Percentiles rank a stretch among this genome's conserved stretches.
Evolutionary conservation across 2,329 filamentous ascomycete species (phyloP).

Genomic region (Phialemonium atrogriseum): DNA sequence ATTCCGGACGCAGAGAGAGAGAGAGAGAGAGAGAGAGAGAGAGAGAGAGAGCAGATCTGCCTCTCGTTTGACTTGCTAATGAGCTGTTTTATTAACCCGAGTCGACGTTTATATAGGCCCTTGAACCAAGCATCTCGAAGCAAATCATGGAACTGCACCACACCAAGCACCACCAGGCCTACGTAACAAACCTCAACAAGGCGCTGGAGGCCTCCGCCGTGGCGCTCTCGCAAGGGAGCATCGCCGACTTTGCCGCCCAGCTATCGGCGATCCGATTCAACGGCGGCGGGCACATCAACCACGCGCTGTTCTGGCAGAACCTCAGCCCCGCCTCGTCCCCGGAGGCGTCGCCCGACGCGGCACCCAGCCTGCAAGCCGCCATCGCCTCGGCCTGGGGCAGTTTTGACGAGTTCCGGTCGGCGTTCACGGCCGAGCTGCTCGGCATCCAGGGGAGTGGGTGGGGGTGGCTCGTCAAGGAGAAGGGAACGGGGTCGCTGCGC

Average conservation of each 20-base stretch:
- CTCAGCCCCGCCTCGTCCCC: slow-evolving; percentile 53
- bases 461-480: slow-evolving; percentile 74
- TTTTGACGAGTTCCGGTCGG: slow-evolving; percentile 54
- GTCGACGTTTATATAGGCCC: slow-evolving; percentile 27
- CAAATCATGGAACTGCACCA: slow-evolving; percentile 97
- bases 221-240: slow-evolving; percentile 43
- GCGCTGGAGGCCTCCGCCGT: slow-evolving; percentile 60
- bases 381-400: slow-evolving; percentile 61
- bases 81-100: neutral
- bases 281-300: slow-evolving; percentile 59
- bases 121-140: slow-evolving; percentile 66
- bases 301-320: slow-evolving; percentile 63
- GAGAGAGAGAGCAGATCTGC: neutral
- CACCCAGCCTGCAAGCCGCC: slow-evolving; percentile 50
- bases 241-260: slow-evolving; percentile 53
- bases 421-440: slow-evolving; percentile 57
- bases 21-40: too few relatives aligned
- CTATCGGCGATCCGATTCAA: slow-evolving; percentile 60
- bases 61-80: neutral
- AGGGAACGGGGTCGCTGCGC: slow-evolving; percentile 44
- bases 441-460: slow-evolving; percentile 77
- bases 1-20: too few relatives aligned
- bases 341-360: slow-evolving; percentile 46
- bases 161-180: slow-evolving; percentile 89
- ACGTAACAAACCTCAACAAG: slow-evolving; percentile 82